Evolutionary conservation across 805 yeast species (phyloP).

Genomic region (Suhomyces canberraensis): DNA sequence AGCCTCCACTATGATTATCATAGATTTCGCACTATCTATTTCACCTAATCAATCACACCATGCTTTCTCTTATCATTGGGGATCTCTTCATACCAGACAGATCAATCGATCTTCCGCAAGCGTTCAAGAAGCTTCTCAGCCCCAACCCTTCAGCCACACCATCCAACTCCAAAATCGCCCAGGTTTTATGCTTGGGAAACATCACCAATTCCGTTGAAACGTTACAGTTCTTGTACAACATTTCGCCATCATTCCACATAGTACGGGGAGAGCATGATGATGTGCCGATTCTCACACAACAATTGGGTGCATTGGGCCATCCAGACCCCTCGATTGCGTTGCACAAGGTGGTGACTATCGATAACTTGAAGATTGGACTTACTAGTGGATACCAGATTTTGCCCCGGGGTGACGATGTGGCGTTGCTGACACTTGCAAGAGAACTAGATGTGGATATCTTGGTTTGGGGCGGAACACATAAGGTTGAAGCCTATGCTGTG

Average conservation of each 20-base stretch:
- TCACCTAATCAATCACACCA: conserved; percentile 8
- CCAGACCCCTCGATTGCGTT: conserved; percentile 45
- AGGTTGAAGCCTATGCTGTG: conserved; percentile 87
- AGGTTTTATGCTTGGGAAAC: conserved; percentile 84
- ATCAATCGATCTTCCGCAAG: conserved; percentile 56
- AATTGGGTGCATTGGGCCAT: conserved; percentile 19
- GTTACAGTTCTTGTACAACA: conserved; percentile 55
- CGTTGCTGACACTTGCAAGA: conserved; percentile 77
- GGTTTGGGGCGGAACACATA: conserved; percentile 90
- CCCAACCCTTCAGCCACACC: conserved; percentile 52
- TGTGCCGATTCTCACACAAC: conserved; percentile 34
- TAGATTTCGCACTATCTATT: neutral
- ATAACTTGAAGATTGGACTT: conserved; percentile 74
- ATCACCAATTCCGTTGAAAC: conserved; percentile 66
- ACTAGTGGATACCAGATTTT: conserved; percentile 80
- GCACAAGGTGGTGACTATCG: conserved; percentile 62
- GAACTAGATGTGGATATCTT: conserved; percentile 89
- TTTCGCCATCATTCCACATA: conserved; percentile 69
- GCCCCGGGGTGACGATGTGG: conserved; percentile 84
- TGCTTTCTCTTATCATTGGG: conserved; percentile 69
- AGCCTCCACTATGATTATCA: neutral
- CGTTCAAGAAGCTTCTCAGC: conserved; percentile 71
- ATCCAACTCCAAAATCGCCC: conserved; percentile 63
- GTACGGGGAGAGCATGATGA: conserved; percentile 85
- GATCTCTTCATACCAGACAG: conserved; percentile 90